Evolutionary conservation across 2,329 filamentous ascomycete species (phyloP).

Genomic region (Hirsutella thompsonii): DNA sequence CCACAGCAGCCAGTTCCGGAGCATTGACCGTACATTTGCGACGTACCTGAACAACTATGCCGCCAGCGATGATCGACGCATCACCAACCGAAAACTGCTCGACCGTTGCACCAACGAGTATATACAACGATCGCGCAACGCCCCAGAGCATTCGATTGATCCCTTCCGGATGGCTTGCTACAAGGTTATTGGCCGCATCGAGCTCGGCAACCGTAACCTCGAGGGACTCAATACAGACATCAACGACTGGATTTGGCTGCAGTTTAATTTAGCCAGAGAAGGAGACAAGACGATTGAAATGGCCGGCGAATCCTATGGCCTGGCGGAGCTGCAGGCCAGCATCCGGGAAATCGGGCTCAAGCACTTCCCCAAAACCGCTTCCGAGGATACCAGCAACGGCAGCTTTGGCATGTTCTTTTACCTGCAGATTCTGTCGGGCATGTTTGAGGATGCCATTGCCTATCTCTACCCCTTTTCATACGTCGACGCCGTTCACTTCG

Average conservation of each 20-base stretch:
- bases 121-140: slow-evolving; percentile 70
- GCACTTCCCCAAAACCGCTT: slow-evolving; percentile 71
- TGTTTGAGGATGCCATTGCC: slow-evolving; percentile 87
- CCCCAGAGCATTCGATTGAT: slow-evolving; percentile 76
- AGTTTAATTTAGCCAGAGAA: slow-evolving; percentile 57
- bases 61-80: slow-evolving; percentile 58
- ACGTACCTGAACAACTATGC: slow-evolving; percentile 80
- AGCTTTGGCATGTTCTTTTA: slow-evolving; percentile 88
- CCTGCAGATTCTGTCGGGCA: slow-evolving; percentile 75
- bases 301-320: slow-evolving; percentile 51
- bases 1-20: slow-evolving; percentile 70
- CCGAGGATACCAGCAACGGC: slow-evolving; percentile 61
- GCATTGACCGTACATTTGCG: slow-evolving; percentile 81
- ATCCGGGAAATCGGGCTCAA: slow-evolving; percentile 82
- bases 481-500: slow-evolving; percentile 89
- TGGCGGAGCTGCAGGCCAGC: slow-evolving; percentile 59
- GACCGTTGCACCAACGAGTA: slow-evolving; percentile 86
- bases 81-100: slow-evolving; percentile 62
- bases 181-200: slow-evolving; percentile 82
- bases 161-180: slow-evolving; percentile 96
- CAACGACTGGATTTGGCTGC: slow-evolving; percentile 61
- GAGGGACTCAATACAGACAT: slow-evolving; percentile 51
- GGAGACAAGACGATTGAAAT: slow-evolving; percentile 50
- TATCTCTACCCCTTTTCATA: slow-evolving; percentile 90
- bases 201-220: slow-evolving; percentile 50